A percentile compares a stretch with the other conserved stretches of the same genome.
These are phyloP conservation scores for Candolleomyces efflorescens DNA, from an alignment of 768 basidiomycete species.

Conservation along the genomic window DNA sequence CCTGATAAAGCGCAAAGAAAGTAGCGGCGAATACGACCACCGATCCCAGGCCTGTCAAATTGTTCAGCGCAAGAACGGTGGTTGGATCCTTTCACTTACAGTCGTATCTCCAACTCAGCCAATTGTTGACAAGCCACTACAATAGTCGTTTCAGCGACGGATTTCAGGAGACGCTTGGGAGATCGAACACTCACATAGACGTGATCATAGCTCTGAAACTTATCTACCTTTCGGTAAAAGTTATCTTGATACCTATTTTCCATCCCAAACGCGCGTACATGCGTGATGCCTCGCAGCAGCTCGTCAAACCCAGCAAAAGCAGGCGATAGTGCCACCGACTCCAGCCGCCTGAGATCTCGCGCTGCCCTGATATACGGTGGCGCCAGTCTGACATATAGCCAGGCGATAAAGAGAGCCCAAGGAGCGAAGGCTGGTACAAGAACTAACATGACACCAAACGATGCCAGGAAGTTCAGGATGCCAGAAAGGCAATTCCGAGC, in stretches of 20 bases:
- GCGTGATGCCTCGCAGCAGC: conserved; percentile 58
- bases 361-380: conserved; percentile 58
- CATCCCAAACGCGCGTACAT: conserved; percentile 71
- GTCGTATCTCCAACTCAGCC: conserved; percentile 74
- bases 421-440: conserved; percentile 64
- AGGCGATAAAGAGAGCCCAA: conserved; percentile 63
- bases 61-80: neutral
- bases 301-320: conserved; percentile 75
- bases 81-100: conserved; percentile 33
- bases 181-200: conserved; percentile 49
- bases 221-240: conserved; percentile 59
- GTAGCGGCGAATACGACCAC: conserved; percentile 67
- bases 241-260: conserved; percentile 60
- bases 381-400: conserved; percentile 62
- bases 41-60: conserved; percentile 54
- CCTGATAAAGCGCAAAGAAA: conserved; percentile 58
- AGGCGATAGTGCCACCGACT: conserved; percentile 64
- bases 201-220: conserved; percentile 70
- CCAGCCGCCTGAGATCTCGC: conserved; percentile 63
- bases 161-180: conserved; percentile 7
- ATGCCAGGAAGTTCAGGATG: conserved; percentile 55
- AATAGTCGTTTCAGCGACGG: neutral
- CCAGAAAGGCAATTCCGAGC: conserved; percentile 52
- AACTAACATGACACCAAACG: conserved; percentile 59
- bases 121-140: conserved; percentile 65